Evolutionary conservation across 208 protist genomes (phyloP), one percentile per base, ranked within the genome.

Genomic region (Endotrypanum monterogeii): DNA sequence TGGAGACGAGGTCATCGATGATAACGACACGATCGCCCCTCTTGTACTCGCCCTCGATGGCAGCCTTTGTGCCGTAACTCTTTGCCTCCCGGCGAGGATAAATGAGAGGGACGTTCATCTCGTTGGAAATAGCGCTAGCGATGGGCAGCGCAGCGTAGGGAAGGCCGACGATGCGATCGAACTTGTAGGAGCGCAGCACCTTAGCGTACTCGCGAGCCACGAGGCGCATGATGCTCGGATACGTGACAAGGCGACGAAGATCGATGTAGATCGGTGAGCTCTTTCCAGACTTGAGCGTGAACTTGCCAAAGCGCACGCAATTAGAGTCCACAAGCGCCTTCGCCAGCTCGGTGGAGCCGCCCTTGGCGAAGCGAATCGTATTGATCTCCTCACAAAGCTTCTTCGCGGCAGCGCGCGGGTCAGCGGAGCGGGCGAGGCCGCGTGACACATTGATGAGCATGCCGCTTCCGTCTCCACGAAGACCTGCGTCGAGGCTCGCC

Each of bases 241-340:
- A 95, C 14, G 92, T 98, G 30, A 97, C 91, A 28, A 98, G 83
- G 32, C 95, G 91, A 62, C 98, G 88, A 9, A 99, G 89, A 83
- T 99, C 98, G 14, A 99, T 91, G 84, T 99, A 99, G 68, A 99
- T 98, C 32, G 97, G 97, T 46, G 96, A 98, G 39, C 78, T 93
- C 56, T 98, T 96, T 50, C 98, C 98, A 16, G 89, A 97, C 81
- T 99, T 99, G 67, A 99, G 88, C 41, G 90, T 98, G 85, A 99
- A 99, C 58, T 91, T 82, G 55, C 98, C 98, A 79, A 98, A 98
- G 80, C 97, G 94, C 37, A 98, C 94, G 80, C 88, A 96, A 55
- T 88, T 80, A 11, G 92, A 94, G 20, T 81, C 73, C 18, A 96
- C 92, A 20, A 96, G 87, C 35, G 89, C 88, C n/a, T 63, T 68